These are phyloP conservation scores for Prosopis cineraria DNA, from an alignment of 306 rosid species.

Conservation along the genomic window DNA sequence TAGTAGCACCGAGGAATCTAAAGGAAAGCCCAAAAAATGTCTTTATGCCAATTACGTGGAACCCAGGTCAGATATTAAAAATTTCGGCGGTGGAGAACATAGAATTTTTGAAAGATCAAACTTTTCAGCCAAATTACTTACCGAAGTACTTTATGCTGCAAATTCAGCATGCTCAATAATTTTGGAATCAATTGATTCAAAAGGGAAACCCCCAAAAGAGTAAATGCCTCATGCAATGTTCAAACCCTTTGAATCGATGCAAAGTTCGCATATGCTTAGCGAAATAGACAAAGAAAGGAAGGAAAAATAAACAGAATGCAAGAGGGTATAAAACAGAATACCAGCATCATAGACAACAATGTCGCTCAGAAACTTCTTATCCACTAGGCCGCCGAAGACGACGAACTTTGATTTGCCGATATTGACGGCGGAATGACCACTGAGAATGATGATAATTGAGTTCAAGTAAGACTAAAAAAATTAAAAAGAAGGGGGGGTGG, in stretches of 20 bases:
- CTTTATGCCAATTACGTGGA: background rate
- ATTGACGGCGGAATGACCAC: conserved; percentile 87
- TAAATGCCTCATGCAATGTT: background rate
- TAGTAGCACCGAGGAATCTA: background rate
- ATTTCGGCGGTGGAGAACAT: background rate
- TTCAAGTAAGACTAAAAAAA: background rate
- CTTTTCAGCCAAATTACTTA: background rate
- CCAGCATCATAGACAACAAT: conserved; percentile 80
- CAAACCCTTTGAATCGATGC: background rate
- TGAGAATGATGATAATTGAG: conserved; percentile 36
- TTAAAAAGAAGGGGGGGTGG: too few species aligned
- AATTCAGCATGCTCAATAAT: background rate
- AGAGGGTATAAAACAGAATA: conserved; percentile 19
- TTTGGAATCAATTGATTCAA: background rate
- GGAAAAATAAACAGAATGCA: background rate
- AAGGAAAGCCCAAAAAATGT: background rate
- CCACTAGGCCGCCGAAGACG: conserved; percentile 89
- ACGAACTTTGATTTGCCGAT: conserved; percentile 90
- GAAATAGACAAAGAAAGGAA: background rate
- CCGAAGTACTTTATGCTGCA: background rate
- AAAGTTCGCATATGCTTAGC: background rate
- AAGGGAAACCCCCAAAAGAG: background rate
- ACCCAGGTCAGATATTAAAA: background rate
- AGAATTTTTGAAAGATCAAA: background rate
- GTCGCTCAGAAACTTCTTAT: conserved; percentile 78